Percentiles rank a stretch among this genome's conserved stretches.
phyloP scores from a whole-genome alignment of 225 moss, liverwort and hornwort genomes.

The Physcomitrium patens region DNA sequence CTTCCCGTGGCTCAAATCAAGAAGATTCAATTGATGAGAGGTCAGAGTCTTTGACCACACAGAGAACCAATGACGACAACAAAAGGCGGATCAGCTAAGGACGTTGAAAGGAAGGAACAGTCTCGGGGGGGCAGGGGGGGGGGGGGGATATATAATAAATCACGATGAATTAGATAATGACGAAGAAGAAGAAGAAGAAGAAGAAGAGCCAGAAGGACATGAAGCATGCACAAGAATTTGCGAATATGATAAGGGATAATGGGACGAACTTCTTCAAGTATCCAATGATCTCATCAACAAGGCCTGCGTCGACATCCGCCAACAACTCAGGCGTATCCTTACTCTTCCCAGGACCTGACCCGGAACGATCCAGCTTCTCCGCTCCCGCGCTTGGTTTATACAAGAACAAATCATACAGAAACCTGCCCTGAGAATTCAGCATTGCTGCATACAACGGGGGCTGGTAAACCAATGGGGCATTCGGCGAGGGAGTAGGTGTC shows the following conservation, averaged over 20 bases:
- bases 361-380: slow-evolving; percentile 50
- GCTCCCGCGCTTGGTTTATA: slow-evolving; percentile 55
- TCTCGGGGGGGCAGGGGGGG: not conserved
- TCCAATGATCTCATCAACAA: slow-evolving; percentile 68
- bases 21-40: too few relatives aligned
- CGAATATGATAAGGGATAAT: not conserved
- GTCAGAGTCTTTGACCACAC: too few relatives aligned
- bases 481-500: slow-evolving; percentile 56
- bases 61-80: not conserved
- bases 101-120: not conserved
- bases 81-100: not conserved
- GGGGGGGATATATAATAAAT: too few relatives aligned
- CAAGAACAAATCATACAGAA: slow-evolving; percentile 83
- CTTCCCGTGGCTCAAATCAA: too few relatives aligned
- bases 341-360: slow-evolving; percentile 54
- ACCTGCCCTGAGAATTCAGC: slow-evolving; percentile 87
- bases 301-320: slow-evolving; percentile 79
- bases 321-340: slow-evolving; percentile 45
- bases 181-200: not conserved
- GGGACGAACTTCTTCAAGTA: slow-evolving; percentile 70
- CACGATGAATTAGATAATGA: too few relatives aligned
- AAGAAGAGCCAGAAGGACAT: not conserved
- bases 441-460: slow-evolving; percentile 84
- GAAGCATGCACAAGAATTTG: not conserved
- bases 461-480: slow-evolving; percentile 39